Evolutionary conservation across 2,329 filamentous ascomycete species (phyloP).

Genomic region (Fusarium nodosum): DNA sequence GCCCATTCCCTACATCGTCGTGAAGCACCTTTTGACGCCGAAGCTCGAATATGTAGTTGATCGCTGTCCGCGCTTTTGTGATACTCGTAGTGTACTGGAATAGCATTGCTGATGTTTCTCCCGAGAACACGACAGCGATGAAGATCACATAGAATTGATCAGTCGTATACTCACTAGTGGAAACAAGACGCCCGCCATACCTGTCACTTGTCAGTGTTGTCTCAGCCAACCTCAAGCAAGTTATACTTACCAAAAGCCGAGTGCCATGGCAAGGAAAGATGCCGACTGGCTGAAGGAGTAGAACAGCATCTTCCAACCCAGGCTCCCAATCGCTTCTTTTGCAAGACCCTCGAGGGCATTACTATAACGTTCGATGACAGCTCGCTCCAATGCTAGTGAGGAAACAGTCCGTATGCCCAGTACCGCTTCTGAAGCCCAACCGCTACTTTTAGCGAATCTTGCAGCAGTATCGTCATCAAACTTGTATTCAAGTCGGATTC

Average conservation of each 20-base stretch:
- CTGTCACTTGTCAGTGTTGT: constrained; percentile 32
- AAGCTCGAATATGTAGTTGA: constrained; percentile 64
- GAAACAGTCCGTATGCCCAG: constrained; percentile 64
- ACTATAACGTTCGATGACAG: constrained; percentile 57
- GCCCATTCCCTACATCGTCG: constrained; percentile 49
- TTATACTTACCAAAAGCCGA: constrained; percentile 56
- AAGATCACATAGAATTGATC: constrained; percentile 66
- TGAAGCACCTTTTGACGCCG: constrained; percentile 50
- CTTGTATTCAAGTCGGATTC: constrained; percentile 63
- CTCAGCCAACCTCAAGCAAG: neutral
- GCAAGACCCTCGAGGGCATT: constrained; percentile 52
- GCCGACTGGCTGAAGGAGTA: constrained; percentile 59
- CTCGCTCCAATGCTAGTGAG: constrained; percentile 62
- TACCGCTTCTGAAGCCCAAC: constrained; percentile 64
- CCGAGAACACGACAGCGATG: constrained; percentile 63
- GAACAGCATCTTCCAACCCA: constrained; percentile 58
- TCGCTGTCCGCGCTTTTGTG: constrained; percentile 62
- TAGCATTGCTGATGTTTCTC: constrained; percentile 58
- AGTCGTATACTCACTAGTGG: constrained; percentile 61
- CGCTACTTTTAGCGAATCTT: constrained; percentile 62
- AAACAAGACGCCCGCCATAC: constrained; percentile 58
- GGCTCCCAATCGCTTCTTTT: constrained; percentile 46
- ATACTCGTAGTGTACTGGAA: constrained; percentile 66
- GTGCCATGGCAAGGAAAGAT: constrained; percentile 56
- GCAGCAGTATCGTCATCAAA: constrained; percentile 61